Base-by-base conservation (phyloP, 2,329 filamentous ascomycete genomes). In the Penicillium expansum region DNA sequence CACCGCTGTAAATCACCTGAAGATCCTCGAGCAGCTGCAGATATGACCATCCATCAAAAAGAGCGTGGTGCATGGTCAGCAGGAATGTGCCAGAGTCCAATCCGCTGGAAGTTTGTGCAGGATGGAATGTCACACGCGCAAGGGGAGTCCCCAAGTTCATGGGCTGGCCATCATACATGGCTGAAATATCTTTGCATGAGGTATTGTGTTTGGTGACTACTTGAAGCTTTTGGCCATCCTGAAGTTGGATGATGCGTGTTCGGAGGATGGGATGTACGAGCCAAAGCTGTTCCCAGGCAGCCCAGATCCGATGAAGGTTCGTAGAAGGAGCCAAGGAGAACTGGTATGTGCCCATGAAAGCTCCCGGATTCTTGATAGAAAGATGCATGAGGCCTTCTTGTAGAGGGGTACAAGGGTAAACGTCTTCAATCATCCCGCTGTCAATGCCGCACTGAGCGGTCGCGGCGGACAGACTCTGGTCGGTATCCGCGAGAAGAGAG, bases 1-100 rank as follows among this genome's bases (percentile, higher is more conserved):
- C 57, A 4, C 43, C 32, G 18, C 48, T 24, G 29, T 56, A 57
- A 11, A 64, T 42, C 9, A 33, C 33, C 11, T 56, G 44, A 9
- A 58, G 30, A 32, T 58, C 56, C 27, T 57, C 42, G 16, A 63
- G 48, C n/a, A 66, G 43, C 44, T 58, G 45, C 38, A 55, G 35
- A 50, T 64, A 57, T 27, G 55, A 62, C 64, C 64, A 68, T 7
- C 74, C 76, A 62, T 79, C 76, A 57, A 77, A 78, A 2, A 78
- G 61, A 6, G 74, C 74, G 52, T 78, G 76, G 57, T 79, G 76
- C 56, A 74, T 69, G 0, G 74, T 76, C 52, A 74, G 72, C 7
- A 76, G 62, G 18, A 78, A 68, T 45, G 72, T 10, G 16, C 22
- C 43, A 14, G 33, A 48, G 8, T 18, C 33, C 3, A 24, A 30